Base-by-base conservation (phyloP, 495 filamentous ascomycete genomes). In the Lasiosphaeriaceae sp. region DNA sequence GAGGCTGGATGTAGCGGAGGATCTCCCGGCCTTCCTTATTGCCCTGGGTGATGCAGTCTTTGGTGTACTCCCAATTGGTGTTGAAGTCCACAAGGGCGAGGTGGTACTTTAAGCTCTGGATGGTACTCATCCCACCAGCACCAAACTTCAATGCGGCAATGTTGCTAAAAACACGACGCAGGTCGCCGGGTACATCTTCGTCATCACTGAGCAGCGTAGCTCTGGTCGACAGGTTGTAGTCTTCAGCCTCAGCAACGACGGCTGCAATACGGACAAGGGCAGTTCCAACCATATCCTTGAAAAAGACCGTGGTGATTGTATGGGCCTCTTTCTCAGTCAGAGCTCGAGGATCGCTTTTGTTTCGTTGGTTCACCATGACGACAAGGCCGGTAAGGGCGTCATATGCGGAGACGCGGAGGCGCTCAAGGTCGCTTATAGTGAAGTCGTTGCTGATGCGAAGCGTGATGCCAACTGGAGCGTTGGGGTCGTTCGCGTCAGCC, bases 371-470 rank as follows among this genome's bases (percentile, higher is more conserved):
- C 11, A 50, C 24, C 24, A 17, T 50, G 1, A 50, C 48, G 11
- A 5, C 23, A 14, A 34, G 14, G 23, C 48, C 48, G 48, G 48
- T 11, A 50, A 50, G 48, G 24, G 48, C 48, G 48, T 31, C 29
- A 23, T 3, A 50, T 34, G 29, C 22, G 48, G 29, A 1, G 48
- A 34, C 48, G 6, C 48, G 24, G 48, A 50, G 48, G 48, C 29
- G 23, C 48, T 50, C 24, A 17, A 50, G 48, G 24, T 50, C 48
- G 21, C 7, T 34, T 16, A 16, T 20, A 6, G 22, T 34, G 26
- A 50, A 50, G 11, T 11, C 24, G 48, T 50, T 17, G 48, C 48
- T 50, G 48, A 50, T 50, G 8, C n/a, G 48, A 20, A 31, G 48
- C 24, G 6, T 14, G 7, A 50, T 50, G 47, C 47, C 17, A n/a